phyloP scores from a whole-genome alignment of 176 grass and related monocot genomes.

The Puccinellia tenuiflora region DNA sequence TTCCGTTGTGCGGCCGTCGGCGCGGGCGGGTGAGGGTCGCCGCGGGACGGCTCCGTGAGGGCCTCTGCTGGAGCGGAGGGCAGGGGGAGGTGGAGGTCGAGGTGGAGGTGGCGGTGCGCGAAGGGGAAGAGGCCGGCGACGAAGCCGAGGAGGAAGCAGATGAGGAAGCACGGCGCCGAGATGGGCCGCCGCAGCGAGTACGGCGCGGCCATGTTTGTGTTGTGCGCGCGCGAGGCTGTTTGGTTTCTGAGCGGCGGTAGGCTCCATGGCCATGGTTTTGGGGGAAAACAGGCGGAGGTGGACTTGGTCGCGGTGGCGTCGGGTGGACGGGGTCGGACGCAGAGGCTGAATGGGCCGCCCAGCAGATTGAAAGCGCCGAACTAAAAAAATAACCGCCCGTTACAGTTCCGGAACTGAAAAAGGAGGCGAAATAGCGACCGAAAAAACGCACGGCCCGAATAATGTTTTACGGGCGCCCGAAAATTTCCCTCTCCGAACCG shows the following conservation, averaged over 20 bases:
- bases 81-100: slow-evolving; percentile 23
- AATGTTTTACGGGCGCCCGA: too few species aligned
- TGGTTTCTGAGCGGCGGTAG: background rate
- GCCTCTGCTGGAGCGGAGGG: background rate
- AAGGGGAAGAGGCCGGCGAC: slow-evolving; percentile 52
- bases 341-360: background rate
- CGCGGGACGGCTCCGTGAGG: background rate
- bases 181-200: slow-evolving; percentile 33
- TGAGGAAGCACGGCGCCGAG: slow-evolving; percentile 43
- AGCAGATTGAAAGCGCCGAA: background rate
- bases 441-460: too few species aligned
- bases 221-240: background rate
- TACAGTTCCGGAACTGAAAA: too few species aligned
- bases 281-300: background rate
- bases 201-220: background rate
- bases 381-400: too few species aligned
- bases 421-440: too few species aligned
- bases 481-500: too few species aligned
- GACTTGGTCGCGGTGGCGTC: slow-evolving; percentile 21
- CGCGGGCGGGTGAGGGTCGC: background rate
- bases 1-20: background rate
- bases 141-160: slow-evolving; percentile 65
- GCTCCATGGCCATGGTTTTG: background rate
- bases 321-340: background rate
- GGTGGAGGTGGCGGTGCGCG: slow-evolving; percentile 43